Evolutionary conservation across 345 rosid genomes (phyloP).

Genomic region (Boechera retrofracta): DNA sequence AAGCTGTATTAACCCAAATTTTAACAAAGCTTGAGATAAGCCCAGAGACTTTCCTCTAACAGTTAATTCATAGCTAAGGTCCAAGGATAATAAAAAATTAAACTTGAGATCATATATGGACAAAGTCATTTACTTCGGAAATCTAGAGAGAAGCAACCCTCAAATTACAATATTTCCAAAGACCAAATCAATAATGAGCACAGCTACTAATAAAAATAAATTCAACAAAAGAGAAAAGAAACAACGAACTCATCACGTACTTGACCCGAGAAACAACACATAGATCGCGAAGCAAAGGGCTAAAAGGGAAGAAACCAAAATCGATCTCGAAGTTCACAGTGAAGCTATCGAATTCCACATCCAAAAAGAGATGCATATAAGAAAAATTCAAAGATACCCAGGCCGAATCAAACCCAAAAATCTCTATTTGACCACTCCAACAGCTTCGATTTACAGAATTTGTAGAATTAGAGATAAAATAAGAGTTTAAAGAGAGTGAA

Average conservation of each 20-base stretch:
- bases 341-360: constrained; percentile 23
- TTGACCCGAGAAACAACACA: constrained; percentile 13
- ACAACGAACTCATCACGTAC: not conserved
- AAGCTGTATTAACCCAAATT: constrained; percentile 28
- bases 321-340: constrained; percentile 43
- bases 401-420: constrained; percentile 5
- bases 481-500: not conserved
- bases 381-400: constrained; percentile 2
- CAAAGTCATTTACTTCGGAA: constrained; percentile 21
- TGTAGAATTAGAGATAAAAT: not conserved
- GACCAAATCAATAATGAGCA: constrained; percentile 27
- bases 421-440: not conserved
- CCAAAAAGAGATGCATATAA: not conserved
- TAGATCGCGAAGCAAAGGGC: constrained; percentile 23
- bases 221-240: not conserved
- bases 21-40: constrained; percentile 17
- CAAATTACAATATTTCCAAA: constrained; percentile 11
- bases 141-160: constrained; percentile 22
- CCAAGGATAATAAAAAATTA: not conserved
- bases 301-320: constrained; percentile 27
- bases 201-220: constrained; percentile 10
- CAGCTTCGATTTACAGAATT: constrained; percentile 34
- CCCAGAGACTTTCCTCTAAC: not conserved
- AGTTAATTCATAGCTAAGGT: constrained; percentile 12
- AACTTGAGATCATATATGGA: not conserved